Conservation (phyloP, 2,329 filamentous ascomycete genomes). For the Aspergillus calidoustus region DNA sequence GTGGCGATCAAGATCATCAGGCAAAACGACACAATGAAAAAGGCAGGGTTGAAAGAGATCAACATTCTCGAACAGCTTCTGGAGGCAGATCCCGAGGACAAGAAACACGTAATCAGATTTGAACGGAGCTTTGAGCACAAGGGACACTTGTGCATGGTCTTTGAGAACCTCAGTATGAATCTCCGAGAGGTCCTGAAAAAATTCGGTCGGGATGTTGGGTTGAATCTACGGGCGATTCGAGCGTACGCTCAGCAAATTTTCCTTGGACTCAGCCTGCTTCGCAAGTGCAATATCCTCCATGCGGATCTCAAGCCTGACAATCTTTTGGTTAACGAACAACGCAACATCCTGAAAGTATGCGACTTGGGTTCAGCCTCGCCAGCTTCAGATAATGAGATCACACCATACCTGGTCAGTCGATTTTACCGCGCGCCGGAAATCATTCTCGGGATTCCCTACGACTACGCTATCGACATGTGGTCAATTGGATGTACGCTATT, state of each 20-base stretch:
- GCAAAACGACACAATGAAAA: conserved; percentile 89
- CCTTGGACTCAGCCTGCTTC: conserved; percentile 81
- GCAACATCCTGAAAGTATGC: conserved; percentile 88
- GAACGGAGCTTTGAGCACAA: conserved; percentile 91
- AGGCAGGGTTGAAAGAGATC: conserved; percentile 93
- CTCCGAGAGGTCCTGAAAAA: conserved; percentile 93
- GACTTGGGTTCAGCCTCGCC: conserved; percentile 97
- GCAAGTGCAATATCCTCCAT: conserved; percentile 91
- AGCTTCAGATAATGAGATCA: conserved; percentile 86
- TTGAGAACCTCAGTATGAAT: conserved; percentile 92
- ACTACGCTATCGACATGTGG: conserved; percentile 96
- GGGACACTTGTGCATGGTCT: conserved; percentile 92
- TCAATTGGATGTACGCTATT: conserved; percentile 96
- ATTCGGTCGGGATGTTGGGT: conserved; percentile 90
- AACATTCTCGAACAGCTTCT: conserved; percentile 88
- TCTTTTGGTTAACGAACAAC: conserved; percentile 84
- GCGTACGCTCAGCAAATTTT: conserved; percentile 95
- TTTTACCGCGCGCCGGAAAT: conserved; percentile 98
- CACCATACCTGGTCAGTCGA: conserved; percentile 91
- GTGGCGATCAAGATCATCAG: conserved; percentile 98
- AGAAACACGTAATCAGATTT: conserved; percentile 88
- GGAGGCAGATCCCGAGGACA: conserved; percentile 82
- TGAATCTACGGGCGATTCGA: conserved; percentile 85
- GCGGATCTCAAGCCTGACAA: conserved; percentile 98
- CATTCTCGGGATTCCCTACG: conserved; percentile 94